phyloP scores from a whole-genome alignment of 257 asterid species.

The Ophiorrhiza pumila region DNA sequence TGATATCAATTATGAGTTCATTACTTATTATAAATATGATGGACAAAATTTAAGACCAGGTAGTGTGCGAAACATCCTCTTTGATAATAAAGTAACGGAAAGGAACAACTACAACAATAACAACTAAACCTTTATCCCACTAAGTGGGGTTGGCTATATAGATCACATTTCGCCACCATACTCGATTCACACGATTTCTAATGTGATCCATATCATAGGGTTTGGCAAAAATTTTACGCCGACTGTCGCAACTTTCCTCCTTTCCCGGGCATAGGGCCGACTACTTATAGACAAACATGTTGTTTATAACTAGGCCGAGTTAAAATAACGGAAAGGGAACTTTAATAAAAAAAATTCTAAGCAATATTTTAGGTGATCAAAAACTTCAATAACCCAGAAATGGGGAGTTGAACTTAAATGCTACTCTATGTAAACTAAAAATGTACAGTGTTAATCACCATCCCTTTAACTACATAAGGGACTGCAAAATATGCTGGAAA shows the following conservation, averaged over 20 bases:
- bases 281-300: too few relatives aligned
- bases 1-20: not conserved
- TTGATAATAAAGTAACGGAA: not conserved
- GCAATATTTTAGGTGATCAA: not conserved
- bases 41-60: not conserved
- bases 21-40: not conserved
- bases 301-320: too few relatives aligned
- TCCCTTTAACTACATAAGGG: not conserved
- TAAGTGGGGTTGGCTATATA: too few relatives aligned
- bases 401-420: not conserved
- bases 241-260: too few relatives aligned
- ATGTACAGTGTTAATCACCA: not conserved
- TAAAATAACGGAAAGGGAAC: not conserved
- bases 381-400: not conserved
- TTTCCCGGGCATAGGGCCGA: too few relatives aligned
- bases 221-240: too few relatives aligned
- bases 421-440: not conserved
- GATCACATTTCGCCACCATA: too few relatives aligned
- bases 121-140: too few relatives aligned
- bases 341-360: not conserved
- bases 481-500: not conserved
- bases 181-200: too few relatives aligned
- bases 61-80: not conserved
- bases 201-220: too few relatives aligned
- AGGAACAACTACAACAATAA: too few relatives aligned